A percentile compares a stretch with the other conserved stretches of the same genome.
phyloP scores from a whole-genome alignment of 2,329 filamentous ascomycete species.

The Sporothrix mexicana region DNA sequence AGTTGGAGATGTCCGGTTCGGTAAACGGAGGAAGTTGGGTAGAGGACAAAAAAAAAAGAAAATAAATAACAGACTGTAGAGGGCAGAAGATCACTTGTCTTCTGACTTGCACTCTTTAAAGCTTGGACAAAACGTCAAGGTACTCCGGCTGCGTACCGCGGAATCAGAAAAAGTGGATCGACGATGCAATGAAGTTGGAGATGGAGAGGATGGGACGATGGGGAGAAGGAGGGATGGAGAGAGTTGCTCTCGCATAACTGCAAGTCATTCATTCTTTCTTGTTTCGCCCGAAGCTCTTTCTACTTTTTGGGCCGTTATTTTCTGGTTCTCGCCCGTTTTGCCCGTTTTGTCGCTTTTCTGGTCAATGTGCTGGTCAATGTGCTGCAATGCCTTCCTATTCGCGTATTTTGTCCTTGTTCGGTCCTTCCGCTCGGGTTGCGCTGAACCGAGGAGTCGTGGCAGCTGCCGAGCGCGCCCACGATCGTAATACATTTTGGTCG shows the following conservation, averaged over 20 bases:
- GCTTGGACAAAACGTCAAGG: neutral
- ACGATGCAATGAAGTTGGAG: neutral
- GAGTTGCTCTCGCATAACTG: too few species aligned
- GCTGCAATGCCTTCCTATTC: constrained; percentile 1
- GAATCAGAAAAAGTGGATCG: neutral
- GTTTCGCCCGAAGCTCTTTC: neutral
- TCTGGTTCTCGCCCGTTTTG: neutral
- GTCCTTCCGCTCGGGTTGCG: constrained; percentile 22
- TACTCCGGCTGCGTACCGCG: neutral
- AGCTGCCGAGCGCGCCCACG: neutral
- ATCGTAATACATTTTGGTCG: neutral
- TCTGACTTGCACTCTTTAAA: neutral
- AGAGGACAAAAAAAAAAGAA: neutral
- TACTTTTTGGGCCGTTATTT: neutral
- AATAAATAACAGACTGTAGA: neutral
- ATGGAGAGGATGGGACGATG: too few species aligned
- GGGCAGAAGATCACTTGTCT: too few species aligned
- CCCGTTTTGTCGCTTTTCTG: neutral
- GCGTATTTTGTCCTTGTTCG: constrained; percentile 3
- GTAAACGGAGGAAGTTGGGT: too few species aligned
- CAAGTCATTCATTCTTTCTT: neutral
- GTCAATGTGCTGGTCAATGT: too few species aligned
- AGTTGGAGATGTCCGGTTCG: neutral
- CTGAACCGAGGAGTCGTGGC: constrained; percentile 23
- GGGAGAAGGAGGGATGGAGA: too few species aligned